A percentile compares a stretch with the other conserved stretches of the same genome.
These are phyloP conservation scores for Asterochloris sp. DNA, from an alignment of 139 green algal genomes.

Conservation along the genomic window DNA sequence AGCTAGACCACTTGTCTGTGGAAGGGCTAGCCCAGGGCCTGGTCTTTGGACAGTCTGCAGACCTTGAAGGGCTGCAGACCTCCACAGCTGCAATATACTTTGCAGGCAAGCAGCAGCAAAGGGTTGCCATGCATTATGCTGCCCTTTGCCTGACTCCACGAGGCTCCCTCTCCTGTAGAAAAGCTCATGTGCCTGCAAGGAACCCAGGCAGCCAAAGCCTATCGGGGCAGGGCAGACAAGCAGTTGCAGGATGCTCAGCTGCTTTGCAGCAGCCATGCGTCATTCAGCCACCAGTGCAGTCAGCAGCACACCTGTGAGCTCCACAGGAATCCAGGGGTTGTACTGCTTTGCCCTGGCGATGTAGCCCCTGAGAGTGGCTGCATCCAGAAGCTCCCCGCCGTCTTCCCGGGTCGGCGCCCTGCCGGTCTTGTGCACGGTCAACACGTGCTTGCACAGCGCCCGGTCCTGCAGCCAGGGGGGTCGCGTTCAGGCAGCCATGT, in stretches of 20 bases:
- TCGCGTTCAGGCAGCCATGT: not conserved
- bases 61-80: too few relatives aligned
- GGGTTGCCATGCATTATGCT: too few relatives aligned
- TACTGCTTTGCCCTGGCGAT: slow-evolving; percentile 73
- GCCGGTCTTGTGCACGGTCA: slow-evolving; percentile 80
- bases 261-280: not conserved
- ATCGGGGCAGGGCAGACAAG: too few relatives aligned
- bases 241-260: not conserved
- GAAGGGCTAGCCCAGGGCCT: too few relatives aligned
- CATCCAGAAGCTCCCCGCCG: slow-evolving; percentile 21
- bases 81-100: too few relatives aligned
- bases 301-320: slow-evolving; percentile 61
- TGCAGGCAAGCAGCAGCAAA: too few relatives aligned
- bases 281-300: too few relatives aligned
- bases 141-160: too few relatives aligned
- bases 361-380: slow-evolving; percentile 77
- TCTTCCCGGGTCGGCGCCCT: slow-evolving; percentile 19
- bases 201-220: not conserved
- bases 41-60: too few relatives aligned
- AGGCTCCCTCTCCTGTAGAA: too few relatives aligned
- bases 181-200: too few relatives aligned
- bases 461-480: slow-evolving; percentile 49
- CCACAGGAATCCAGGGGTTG: slow-evolving; percentile 69
- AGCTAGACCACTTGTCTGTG: not conserved
- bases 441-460: slow-evolving; percentile 85